These are phyloP conservation scores for Trebouxiophyceae sp. DNA, from an alignment of 163 green algal species.

Conservation along the genomic window DNA sequence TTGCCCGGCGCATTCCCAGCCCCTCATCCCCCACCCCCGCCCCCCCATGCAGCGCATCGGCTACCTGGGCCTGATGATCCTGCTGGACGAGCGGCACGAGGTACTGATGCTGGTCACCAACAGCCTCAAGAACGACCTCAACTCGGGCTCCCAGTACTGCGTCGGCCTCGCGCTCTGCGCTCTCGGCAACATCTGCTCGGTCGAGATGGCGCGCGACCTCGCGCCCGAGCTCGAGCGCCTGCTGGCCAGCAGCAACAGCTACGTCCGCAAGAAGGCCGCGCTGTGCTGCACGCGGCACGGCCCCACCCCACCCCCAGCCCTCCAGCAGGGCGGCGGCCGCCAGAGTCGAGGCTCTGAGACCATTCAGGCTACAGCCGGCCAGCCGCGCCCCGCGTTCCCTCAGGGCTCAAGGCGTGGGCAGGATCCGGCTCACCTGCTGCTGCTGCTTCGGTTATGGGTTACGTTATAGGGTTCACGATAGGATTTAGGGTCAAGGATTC, in stretches of 20 bases:
- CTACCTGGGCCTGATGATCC: slow-evolving; percentile 96
- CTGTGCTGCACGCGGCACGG: slow-evolving; percentile 79
- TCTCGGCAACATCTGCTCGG: slow-evolving; percentile 92
- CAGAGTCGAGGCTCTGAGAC: too few relatives aligned
- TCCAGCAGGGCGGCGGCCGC: too few relatives aligned
- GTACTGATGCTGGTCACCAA: slow-evolving; percentile 99
- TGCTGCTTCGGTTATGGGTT: too few relatives aligned
- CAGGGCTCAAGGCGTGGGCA: too few relatives aligned
- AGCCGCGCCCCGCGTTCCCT: too few relatives aligned
- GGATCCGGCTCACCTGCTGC: too few relatives aligned
- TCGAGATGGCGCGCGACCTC: slow-evolving; percentile 94
- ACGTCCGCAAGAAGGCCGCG: slow-evolving; percentile 94
- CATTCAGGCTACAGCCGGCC: too few relatives aligned
- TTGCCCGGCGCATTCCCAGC: too few relatives aligned
- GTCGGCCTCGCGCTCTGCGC: slow-evolving; percentile 87
- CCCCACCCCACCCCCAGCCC: too few relatives aligned
- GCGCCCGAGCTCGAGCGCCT: slow-evolving; percentile 90
- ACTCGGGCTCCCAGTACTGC: slow-evolving; percentile 82
- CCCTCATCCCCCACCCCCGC: not conserved
- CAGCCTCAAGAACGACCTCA: slow-evolving; percentile 94
- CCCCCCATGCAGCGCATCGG: slow-evolving; percentile 75
- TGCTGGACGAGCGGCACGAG: slow-evolving; percentile 97
- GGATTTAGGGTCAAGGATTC: too few relatives aligned
- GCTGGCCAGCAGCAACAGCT: slow-evolving; percentile 65
- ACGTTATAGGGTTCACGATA: too few relatives aligned